Percentiles rank a stretch among this genome's conserved stretches.
Conservation (phyloP, 2,329 filamentous ascomycete genomes). For the Fusarium sp. region DNA sequence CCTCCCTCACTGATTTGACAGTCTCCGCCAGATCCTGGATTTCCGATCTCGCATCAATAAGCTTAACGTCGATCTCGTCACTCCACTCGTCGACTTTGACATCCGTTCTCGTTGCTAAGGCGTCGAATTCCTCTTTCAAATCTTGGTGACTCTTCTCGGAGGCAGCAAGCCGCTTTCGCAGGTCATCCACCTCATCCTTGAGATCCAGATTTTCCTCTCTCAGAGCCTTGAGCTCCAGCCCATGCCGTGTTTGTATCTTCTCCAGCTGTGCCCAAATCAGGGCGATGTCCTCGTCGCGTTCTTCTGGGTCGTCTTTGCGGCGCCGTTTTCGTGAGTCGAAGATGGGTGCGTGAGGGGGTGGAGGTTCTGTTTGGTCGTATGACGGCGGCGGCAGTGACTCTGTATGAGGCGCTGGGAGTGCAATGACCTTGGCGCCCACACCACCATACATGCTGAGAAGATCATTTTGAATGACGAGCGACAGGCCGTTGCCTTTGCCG, state of each 20-base stretch:
- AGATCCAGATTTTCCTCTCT: conserved; percentile 13
- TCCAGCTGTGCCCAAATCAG: conserved; percentile 15
- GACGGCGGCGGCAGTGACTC: conserved; percentile 1
- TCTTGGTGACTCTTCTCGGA: conserved; percentile 3
- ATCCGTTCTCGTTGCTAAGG: neutral
- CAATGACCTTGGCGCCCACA: conserved; percentile 14
- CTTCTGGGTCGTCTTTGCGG: neutral
- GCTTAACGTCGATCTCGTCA: neutral
- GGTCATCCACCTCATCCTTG: conserved; percentile 2
- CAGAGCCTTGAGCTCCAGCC: neutral
- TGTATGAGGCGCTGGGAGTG: neutral
- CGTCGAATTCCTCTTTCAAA: conserved; percentile 6
- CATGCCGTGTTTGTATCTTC: neutral
- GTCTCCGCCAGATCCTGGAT: neutral
- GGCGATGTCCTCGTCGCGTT: conserved; percentile 14
- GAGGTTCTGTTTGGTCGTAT: conserved; percentile 9
- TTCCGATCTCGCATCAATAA: neutral
- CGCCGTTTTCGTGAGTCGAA: conserved; percentile 7
- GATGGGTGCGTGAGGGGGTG: conserved; percentile 3
- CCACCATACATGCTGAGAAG: conserved; percentile 18
- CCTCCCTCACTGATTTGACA: neutral
- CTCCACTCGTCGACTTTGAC: neutral
- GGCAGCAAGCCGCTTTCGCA: neutral
- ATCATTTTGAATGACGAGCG: conserved; percentile 1
- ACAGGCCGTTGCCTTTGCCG: neutral